Conservation (phyloP, 2,329 filamentous ascomycete genomes). For the Sporothrix luriei region DNA sequence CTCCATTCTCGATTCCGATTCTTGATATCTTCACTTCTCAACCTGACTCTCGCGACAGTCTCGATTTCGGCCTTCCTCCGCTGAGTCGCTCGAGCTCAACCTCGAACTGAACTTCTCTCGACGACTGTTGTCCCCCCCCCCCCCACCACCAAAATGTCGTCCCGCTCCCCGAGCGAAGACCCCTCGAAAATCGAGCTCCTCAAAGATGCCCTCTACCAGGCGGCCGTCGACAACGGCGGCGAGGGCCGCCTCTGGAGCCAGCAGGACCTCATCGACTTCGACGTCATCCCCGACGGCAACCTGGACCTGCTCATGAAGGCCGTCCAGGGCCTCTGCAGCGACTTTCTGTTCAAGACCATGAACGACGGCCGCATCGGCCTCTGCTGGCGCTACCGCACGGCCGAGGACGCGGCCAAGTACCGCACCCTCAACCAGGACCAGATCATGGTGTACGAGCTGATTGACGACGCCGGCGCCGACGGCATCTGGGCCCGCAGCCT, state of each 20-base stretch:
- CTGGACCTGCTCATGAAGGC: conserved; percentile 57
- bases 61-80: neutral
- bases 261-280: conserved; percentile 59
- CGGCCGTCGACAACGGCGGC: conserved; percentile 54
- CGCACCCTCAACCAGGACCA: conserved; percentile 67
- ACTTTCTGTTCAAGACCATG: conserved; percentile 61
- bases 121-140: neutral
- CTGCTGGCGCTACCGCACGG: conserved; percentile 61
- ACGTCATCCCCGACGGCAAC: conserved; percentile 61
- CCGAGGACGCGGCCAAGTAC: conserved; percentile 64
- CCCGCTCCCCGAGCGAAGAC: conserved; percentile 38
- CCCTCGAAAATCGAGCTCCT: conserved; percentile 52
- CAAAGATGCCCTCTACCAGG: conserved; percentile 61
- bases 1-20: neutral
- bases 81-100: neutral
- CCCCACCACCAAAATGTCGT: conserved; percentile 33
- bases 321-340: conserved; percentile 60
- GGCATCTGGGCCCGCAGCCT: conserved; percentile 92
- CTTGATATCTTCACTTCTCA: neutral
- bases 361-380: conserved; percentile 49
- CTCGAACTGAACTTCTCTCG: neutral
- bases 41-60: neutral
- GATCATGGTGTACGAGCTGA: conserved; percentile 81
- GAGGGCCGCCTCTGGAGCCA: conserved; percentile 59
- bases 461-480: conserved; percentile 80